These are phyloP conservation scores for Citrus maxima DNA, from an alignment of 345 rosid species.

Conservation along the genomic window DNA sequence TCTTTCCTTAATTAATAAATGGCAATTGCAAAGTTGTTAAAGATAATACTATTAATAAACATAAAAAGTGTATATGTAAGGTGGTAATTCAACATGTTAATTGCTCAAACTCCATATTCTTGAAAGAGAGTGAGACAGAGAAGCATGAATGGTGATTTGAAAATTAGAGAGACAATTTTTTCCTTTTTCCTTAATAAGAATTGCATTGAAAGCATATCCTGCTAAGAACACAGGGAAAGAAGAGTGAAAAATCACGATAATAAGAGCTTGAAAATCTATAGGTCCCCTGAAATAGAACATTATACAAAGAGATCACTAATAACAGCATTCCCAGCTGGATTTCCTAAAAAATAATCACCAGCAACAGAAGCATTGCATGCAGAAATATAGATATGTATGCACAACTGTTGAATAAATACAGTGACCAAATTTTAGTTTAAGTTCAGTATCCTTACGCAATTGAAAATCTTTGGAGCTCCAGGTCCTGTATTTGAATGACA, in stretches of 20 bases:
- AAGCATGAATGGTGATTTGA: not conserved
- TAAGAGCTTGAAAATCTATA: not conserved
- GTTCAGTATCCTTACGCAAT: conserved; percentile 54
- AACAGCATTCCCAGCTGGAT: not conserved
- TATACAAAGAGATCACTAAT: not conserved
- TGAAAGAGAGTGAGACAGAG: not conserved
- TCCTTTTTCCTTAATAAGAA: not conserved
- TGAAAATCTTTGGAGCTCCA: conserved; percentile 80
- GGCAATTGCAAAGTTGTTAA: not conserved
- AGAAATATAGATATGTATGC: not conserved
- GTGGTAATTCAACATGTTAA: not conserved
- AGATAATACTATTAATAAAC: not conserved
- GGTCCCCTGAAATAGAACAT: not conserved
- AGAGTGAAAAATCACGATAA: not conserved
- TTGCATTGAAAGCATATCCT: not conserved
- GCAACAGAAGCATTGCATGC: not conserved
- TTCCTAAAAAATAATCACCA: not conserved
- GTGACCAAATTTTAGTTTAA: not conserved
- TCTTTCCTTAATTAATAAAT: not conserved
- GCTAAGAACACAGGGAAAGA: not conserved
- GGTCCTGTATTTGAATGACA: conserved; percentile 52
- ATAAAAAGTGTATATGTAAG: not conserved
- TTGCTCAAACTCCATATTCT: not conserved
- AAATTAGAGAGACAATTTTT: not conserved
- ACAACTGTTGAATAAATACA: not conserved